phyloP scores from a whole-genome alignment of 2,329 filamentous ascomycete species.

The Pseudophaeomoniella oleicola region DNA sequence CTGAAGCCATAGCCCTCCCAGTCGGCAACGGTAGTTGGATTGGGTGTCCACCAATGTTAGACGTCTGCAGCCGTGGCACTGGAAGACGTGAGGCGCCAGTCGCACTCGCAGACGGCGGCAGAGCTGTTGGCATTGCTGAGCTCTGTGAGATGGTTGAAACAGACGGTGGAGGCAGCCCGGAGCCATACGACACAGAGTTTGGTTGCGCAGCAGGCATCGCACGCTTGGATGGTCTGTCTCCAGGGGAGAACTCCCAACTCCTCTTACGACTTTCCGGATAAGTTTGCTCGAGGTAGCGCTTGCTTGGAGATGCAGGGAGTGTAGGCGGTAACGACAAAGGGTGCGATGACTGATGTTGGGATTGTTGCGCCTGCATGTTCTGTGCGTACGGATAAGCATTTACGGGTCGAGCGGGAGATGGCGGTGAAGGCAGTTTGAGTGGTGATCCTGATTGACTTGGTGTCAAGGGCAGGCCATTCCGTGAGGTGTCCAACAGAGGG shows the following conservation, averaged over 20 bases:
- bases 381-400: neutral
- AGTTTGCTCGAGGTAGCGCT: constrained; percentile 4
- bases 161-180: constrained; percentile 1
- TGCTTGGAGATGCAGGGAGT: constrained; percentile 9
- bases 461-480: constrained; percentile 9
- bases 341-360: constrained; percentile 8
- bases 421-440: constrained; percentile 12
- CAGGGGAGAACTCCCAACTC: constrained; percentile 37
- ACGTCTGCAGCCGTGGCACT: constrained; percentile 54
- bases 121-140: constrained; percentile 16
- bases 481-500: constrained; percentile 44
- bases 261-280: constrained; percentile 40
- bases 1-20: constrained; percentile 59
- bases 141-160: constrained; percentile 1
- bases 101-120: constrained; percentile 16
- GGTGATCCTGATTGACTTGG: constrained; percentile 22
- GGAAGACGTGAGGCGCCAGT: constrained; percentile 42
- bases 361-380: neutral
- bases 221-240: constrained; percentile 45
- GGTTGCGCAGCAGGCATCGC: constrained; percentile 11
- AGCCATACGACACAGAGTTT: neutral
- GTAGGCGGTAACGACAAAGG: constrained; percentile 7
- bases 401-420: constrained; percentile 7
- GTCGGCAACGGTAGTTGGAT: constrained; percentile 50
- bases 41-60: constrained; percentile 27